A percentile compares a stretch with the other conserved stretches of the same genome.
Conservation (phyloP, 2,329 filamentous ascomycete species). For the Xylaria sp. region DNA sequence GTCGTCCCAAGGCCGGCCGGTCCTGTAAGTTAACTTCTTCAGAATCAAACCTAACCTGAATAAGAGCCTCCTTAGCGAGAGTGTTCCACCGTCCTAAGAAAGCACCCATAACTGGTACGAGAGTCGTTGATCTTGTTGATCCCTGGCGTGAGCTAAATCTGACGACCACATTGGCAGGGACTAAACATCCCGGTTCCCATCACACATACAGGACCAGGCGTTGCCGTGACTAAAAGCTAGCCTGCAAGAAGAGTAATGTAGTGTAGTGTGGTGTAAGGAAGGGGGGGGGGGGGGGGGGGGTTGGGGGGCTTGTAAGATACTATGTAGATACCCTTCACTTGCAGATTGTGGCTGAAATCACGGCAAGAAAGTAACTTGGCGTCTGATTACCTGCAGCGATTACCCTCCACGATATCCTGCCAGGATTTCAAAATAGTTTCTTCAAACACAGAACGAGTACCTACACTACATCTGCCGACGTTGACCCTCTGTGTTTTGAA, state of each 20-base stretch:
- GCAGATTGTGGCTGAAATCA: conserved; percentile 40
- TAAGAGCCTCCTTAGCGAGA: conserved; percentile 30
- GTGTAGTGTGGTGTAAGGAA: conserved; percentile 12
- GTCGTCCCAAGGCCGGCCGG: conserved; percentile 20
- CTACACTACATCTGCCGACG: conserved; percentile 35
- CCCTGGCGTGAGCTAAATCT: conserved; percentile 37
- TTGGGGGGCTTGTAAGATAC: conserved; percentile 26
- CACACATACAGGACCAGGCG: conserved; percentile 18
- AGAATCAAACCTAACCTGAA: conserved; percentile 32
- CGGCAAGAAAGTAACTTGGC: conserved; percentile 32
- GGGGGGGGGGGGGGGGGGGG: too few relatives aligned
- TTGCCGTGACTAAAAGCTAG: conserved; percentile 21
- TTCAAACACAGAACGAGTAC: conserved; percentile 20
- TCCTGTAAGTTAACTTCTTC: conserved; percentile 22
- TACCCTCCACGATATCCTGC: conserved; percentile 29
- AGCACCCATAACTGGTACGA: conserved; percentile 19
- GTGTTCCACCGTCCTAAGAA: conserved; percentile 28
- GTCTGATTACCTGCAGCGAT: conserved; percentile 36
- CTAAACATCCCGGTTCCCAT: conserved; percentile 27
- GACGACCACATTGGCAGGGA: conserved; percentile 32
- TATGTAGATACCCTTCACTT: conserved; percentile 26
- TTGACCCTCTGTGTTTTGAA: conserved; percentile 33
- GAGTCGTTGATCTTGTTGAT: conserved; percentile 35
- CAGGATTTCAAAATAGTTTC: conserved; percentile 32
- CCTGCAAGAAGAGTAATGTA: conserved; percentile 2